phyloP scores from a whole-genome alignment of 441 rosid genomes.

The Populus hybrid region DNA sequence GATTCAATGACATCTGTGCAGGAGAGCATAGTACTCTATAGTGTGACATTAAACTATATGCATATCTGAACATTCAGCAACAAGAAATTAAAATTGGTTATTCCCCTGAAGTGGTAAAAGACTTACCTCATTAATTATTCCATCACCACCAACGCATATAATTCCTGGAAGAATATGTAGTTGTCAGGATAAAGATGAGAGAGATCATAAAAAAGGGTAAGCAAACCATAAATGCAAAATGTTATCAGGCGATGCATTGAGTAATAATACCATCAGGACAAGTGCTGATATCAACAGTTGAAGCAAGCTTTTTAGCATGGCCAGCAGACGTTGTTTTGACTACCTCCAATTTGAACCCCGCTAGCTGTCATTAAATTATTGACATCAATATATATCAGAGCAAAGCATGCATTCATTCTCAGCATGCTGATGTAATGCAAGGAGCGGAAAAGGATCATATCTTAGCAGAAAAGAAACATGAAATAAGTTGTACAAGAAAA shows the following conservation, averaged over 20 bases:
- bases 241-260: constrained; percentile 12
- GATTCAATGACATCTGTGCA: no score
- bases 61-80: no score
- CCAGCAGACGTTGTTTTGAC: constrained; percentile 91
- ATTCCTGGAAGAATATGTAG: constrained; percentile 59
- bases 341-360: constrained; percentile 92
- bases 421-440: no score
- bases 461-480: no score
- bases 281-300: constrained; percentile 77
- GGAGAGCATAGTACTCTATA: no score
- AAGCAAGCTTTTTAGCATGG: constrained; percentile 82
- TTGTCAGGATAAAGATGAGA: background rate
- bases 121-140: constrained; percentile 93
- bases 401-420: background rate
- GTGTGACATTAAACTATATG: no score
- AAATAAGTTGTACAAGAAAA: no score
- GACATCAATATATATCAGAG: background rate
- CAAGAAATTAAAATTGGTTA: no score
- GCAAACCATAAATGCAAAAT: background rate
- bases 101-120: constrained; percentile 6
- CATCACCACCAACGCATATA: constrained; percentile 96
- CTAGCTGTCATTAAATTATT: constrained; percentile 61
- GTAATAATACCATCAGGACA: constrained; percentile 82
- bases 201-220: no score
- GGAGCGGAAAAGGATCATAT: no score